These are phyloP conservation scores for Jasminum sambac DNA, from an alignment of 257 asterid species.

Conservation along the genomic window DNA sequence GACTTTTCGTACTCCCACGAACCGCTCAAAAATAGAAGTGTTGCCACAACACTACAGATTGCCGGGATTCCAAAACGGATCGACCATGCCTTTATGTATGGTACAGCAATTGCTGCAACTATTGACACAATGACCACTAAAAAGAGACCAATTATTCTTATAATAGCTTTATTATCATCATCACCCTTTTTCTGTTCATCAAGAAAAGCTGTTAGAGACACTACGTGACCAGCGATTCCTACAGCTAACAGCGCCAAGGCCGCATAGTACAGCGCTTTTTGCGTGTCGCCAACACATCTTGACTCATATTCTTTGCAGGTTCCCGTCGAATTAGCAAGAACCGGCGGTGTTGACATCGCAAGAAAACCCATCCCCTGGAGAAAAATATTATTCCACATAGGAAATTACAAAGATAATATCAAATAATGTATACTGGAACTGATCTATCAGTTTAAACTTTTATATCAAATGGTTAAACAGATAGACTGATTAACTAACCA, in stretches of 20 bases:
- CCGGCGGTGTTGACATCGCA: constrained; percentile 57
- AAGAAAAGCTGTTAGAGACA: constrained; percentile 30
- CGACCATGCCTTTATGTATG: constrained; percentile 54
- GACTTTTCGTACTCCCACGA: neutral
- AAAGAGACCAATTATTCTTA: neutral
- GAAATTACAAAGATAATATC: too few relatives aligned
- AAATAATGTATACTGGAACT: too few relatives aligned
- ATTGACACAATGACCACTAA: constrained; percentile 22
- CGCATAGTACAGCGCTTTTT: constrained; percentile 43
- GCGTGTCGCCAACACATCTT: constrained; percentile 47
- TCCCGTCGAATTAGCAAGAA: constrained; percentile 35
- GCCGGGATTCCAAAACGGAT: constrained; percentile 56
- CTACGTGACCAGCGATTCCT: constrained; percentile 40
- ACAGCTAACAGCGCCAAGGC: constrained; percentile 47
- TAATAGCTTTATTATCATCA: neutral
- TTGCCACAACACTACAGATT: constrained; percentile 32
- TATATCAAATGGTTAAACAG: too few relatives aligned
- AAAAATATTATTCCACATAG: too few relatives aligned
- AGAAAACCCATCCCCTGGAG: constrained; percentile 55
- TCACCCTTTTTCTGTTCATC: constrained; percentile 23
- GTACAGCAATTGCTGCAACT: constrained; percentile 43
- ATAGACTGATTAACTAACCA: constrained; percentile 31
- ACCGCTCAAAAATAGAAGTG: constrained; percentile 26
- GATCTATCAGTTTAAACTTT: too few relatives aligned
- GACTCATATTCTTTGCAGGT: constrained; percentile 44